These are phyloP conservation scores for Ashbya aceris DNA, from an alignment of 1,139 yeast genomes.

Conservation along the genomic window DNA sequence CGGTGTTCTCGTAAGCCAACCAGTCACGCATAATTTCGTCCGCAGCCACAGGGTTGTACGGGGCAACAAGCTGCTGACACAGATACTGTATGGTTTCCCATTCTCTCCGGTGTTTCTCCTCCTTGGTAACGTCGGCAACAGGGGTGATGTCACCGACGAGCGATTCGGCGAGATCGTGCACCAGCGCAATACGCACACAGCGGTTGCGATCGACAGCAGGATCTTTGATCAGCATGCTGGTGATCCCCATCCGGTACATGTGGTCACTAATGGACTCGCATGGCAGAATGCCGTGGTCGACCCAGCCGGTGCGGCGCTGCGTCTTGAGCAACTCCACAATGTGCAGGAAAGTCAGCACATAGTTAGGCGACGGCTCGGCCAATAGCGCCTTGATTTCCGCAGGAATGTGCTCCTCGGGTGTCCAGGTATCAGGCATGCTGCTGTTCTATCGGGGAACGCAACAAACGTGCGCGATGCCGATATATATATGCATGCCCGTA, in stretches of 20 bases:
- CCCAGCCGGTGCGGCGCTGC: conserved; percentile 91
- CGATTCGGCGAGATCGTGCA: conserved; percentile 92
- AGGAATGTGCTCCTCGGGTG: conserved; percentile 27
- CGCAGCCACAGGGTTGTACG: conserved; percentile 58
- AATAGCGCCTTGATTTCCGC: conserved; percentile 16
- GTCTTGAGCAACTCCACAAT: conserved; percentile 66
- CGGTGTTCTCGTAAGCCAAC: conserved; percentile 83
- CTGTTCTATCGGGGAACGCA: neutral
- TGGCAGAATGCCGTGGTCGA: conserved; percentile 56
- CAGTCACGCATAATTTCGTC: conserved; percentile 63
- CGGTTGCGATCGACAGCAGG: conserved; percentile 36
- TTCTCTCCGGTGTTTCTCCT: conserved; percentile 76
- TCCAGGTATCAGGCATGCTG: conserved; percentile 15
- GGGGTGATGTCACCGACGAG: conserved; percentile 96
- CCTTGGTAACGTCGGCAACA: conserved; percentile 57
- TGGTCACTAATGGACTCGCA: conserved; percentile 84
- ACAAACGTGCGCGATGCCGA: neutral
- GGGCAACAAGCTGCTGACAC: conserved; percentile 43
- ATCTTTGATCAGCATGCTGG: conserved; percentile 64
- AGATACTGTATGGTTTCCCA: conserved; percentile 62
- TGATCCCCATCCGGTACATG: conserved; percentile 91
- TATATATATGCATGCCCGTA: neutral
- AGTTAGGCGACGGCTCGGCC: conserved; percentile 31
- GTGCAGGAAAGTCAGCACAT: conserved; percentile 64
- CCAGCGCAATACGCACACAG: conserved; percentile 79